A percentile compares a stretch with the other conserved stretches of the same genome.
These are phyloP conservation scores for Dunaliella sp. DNA, from an alignment of 139 green algal genomes.

Conservation along the genomic window DNA sequence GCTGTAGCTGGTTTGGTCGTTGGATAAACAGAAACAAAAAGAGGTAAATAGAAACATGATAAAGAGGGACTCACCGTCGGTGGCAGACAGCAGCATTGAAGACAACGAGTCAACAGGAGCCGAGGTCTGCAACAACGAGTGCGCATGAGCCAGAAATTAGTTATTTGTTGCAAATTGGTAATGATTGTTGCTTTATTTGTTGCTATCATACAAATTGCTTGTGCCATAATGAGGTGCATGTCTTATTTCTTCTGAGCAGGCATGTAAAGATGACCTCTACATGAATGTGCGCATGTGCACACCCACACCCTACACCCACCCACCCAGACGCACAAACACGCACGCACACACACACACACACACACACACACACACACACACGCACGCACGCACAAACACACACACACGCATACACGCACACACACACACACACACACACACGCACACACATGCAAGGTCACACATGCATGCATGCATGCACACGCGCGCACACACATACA, in stretches of 20 bases:
- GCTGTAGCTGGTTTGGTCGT: too few species aligned
- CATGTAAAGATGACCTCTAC: not conserved
- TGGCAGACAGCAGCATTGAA: not conserved
- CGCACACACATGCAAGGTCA: too few species aligned
- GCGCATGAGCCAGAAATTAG: not conserved
- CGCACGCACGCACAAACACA: too few species aligned
- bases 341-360: not conserved
- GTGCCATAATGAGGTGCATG: not conserved
- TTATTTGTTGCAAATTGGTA: not conserved
- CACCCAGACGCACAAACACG: not conserved
- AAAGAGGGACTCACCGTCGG: too few species aligned
- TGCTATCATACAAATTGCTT: not conserved
- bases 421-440: too few species aligned
- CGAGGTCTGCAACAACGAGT: not conserved
- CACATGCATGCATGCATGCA: too few species aligned
- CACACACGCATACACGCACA: too few species aligned
- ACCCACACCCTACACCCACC: too few species aligned
- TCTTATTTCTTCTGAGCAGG: too few species aligned
- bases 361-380: not conserved
- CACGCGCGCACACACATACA: too few species aligned
- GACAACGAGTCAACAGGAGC: not conserved
- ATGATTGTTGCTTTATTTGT: not conserved
- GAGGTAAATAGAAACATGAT: too few species aligned
- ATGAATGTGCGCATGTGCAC: not conserved
- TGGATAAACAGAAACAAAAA: too few species aligned